Conservation (phyloP, 176 grass and related monocot genomes). For the sorghum (Sorghum bicolor) region Sorghum_bicolor_NCBIv3 NC_012876.2:8303501-8304000, state of each 20-base stretch:
- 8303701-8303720: neutral
- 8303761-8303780: conserved; percentile 33
- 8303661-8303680: conserved; percentile 59
- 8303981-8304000: neutral
- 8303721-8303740: neutral
- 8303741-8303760: neutral
- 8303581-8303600: neutral
- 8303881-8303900: neutral
- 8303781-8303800: conserved; percentile 60
- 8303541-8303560: conserved; percentile 10
- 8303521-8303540: conserved; percentile 39
- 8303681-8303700: conserved; percentile 29
- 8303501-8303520: conserved; percentile 46
- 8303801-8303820: conserved; percentile 46
- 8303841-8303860: neutral
- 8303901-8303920: neutral
- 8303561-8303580: neutral
- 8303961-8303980: neutral
- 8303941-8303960: neutral
- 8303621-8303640: conserved; percentile 61
- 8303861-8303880: neutral
- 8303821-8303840: conserved; percentile 23
- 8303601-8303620: conserved; percentile 37
- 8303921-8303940: neutral
- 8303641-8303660: conserved; percentile 51